Conservation (phyloP, 2,329 filamentous ascomycete species). For the Xylariaceae sp. region DNA sequence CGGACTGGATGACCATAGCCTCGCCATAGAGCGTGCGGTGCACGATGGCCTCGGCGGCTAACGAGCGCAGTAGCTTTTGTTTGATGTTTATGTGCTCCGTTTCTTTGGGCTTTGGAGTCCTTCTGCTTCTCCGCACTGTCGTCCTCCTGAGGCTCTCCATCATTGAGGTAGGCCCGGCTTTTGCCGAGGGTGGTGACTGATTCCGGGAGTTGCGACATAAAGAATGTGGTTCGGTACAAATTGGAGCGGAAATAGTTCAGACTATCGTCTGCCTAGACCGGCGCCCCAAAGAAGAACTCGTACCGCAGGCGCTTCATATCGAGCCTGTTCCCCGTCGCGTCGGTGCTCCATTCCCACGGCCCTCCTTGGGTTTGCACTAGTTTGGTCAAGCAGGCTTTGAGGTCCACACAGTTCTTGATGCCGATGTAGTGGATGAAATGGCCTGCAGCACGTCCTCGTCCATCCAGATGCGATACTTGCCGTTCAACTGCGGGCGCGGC, state of each 20-base stretch:
- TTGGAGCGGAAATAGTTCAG: neutral
- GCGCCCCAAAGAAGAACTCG: conserved; percentile 18
- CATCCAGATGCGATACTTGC: conserved; percentile 41
- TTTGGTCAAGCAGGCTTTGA: conserved; percentile 24
- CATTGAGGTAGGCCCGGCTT: conserved; percentile 16
- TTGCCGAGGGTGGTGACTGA: conserved; percentile 8
- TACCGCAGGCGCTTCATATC: conserved; percentile 3
- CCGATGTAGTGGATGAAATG: conserved; percentile 41
- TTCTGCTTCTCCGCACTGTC: conserved; percentile 8
- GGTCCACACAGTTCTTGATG: conserved; percentile 29
- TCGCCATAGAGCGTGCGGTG: conserved; percentile 22
- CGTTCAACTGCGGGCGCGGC: conserved; percentile 37
- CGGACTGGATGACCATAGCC: conserved; percentile 37
- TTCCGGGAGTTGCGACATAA: conserved; percentile 31
- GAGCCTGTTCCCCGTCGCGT: neutral
- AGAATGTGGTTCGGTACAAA: conserved; percentile 28
- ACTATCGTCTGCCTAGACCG: neutral
- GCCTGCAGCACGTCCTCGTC: conserved; percentile 41
- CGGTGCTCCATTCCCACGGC: conserved; percentile 9
- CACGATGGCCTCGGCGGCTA: conserved; percentile 34
- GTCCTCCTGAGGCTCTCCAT: conserved; percentile 22
- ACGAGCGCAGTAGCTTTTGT: conserved; percentile 34
- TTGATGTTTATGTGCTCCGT: conserved; percentile 30
- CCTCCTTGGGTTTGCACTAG: conserved; percentile 15
- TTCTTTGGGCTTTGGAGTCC: conserved; percentile 12